Evolutionary conservation across 352 stramenopile species (phyloP), one percentile per base, ranked within the genome.

Genomic region (Paralagenidium karlingii): DNA sequence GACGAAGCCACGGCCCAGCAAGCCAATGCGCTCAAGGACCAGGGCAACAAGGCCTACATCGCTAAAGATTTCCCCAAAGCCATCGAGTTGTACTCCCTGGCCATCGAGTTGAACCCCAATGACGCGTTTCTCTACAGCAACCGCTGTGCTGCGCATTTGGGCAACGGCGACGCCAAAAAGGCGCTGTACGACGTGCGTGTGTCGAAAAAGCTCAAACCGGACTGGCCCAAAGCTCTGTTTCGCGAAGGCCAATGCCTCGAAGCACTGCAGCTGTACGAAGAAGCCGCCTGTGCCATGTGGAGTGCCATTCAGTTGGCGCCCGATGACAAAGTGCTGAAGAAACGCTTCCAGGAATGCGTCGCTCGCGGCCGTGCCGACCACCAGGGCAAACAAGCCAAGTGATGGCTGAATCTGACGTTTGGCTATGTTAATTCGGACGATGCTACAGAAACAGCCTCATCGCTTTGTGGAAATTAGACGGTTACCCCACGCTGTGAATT

Each of bases 171-270:
- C 18, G 57, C 76, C 7, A 68, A 71, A 41, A 69, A 79, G 52
- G 76, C 69, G 24, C 53, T 90, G 33, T 60, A 79, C 34, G 76
- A 90, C 37, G 67, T 87, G 38, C 67, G 68, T n/a, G 40, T 86
- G 31, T 70, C 69, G 13, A 82, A 82, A 56, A 85, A 90, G 51
- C 55, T 90, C 40, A 77, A 77, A 50, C 76, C 76, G 1, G 56
- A 90, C 21, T 90, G 76, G 76, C 52, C 74, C 37, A 90, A 90
- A 55, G 73, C 76, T 21, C 54, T 80, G 28, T 90, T 83, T 55
- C 73, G 76, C n/a, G 76, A 90, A 49, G 73, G 73, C 12, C 73
- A 90, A 63, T 86, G 73, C 43, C 54, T 90, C 11, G 76, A 90
- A 38, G 61, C 69, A 22, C 58, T 90, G 15, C 56, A 61, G 34